Conservation (phyloP, 192 early-diverging fungal genomes). For the Backusella tarrabulga region DNA sequence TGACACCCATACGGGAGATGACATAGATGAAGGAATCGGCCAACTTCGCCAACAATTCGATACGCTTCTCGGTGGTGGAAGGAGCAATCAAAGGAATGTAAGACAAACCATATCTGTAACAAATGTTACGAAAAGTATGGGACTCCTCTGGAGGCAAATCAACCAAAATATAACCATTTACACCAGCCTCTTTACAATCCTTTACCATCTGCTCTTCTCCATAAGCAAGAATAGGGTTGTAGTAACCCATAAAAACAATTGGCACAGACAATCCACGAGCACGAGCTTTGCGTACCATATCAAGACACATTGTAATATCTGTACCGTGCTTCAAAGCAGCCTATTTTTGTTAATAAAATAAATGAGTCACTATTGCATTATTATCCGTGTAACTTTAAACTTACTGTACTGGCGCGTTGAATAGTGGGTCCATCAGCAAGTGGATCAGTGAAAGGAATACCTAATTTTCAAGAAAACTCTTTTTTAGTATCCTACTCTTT, state of each 20-base stretch:
- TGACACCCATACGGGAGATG: slow-evolving; percentile 91
- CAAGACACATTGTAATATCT: slow-evolving; percentile 80
- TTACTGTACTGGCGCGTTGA: slow-evolving; percentile 84
- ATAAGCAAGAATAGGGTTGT: slow-evolving; percentile 95
- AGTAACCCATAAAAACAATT: slow-evolving; percentile 98
- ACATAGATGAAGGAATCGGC: slow-evolving; percentile 97
- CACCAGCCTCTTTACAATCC: slow-evolving; percentile 80
- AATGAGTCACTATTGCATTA: slow-evolving; percentile 6
- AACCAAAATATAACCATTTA: slow-evolving; percentile 96
- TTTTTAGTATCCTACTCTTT: background rate
- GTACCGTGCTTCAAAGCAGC: slow-evolving; percentile 76
- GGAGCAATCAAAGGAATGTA: slow-evolving; percentile 70
- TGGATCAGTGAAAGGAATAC: slow-evolving; percentile 97
- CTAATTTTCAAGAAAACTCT: slow-evolving; percentile 29
- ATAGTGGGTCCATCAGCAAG: slow-evolving; percentile 97
- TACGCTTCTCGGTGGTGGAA: slow-evolving; percentile 83
- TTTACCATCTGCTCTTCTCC: slow-evolving; percentile 86
- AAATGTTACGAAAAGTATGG: slow-evolving; percentile 77
- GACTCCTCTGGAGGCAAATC: slow-evolving; percentile 98
- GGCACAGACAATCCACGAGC: slow-evolving; percentile 82
- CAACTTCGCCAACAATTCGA: slow-evolving; percentile 72
- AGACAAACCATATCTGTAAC: slow-evolving; percentile 54
- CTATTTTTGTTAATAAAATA: slow-evolving; percentile 36
- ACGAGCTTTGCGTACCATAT: slow-evolving; percentile 79
- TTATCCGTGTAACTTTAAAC: slow-evolving; percentile 7